phyloP scores from a whole-genome alignment of 1,284 basidiomycete species.

The Malassezia caprae region DNA sequence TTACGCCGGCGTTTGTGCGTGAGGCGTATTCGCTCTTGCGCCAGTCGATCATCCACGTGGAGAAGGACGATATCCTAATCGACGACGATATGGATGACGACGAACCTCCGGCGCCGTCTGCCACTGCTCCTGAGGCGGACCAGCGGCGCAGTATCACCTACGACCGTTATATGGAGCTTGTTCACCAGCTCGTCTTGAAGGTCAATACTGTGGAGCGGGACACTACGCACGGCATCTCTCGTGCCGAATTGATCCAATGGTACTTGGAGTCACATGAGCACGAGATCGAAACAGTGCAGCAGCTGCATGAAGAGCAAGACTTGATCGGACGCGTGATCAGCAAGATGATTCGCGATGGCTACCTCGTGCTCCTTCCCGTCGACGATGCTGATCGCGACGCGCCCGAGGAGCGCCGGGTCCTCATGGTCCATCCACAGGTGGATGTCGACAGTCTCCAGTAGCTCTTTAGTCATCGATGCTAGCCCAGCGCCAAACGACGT shows the following conservation, averaged over 20 bases:
- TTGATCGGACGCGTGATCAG: conserved; percentile 77
- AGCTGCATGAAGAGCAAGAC: conserved; percentile 83
- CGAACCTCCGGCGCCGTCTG: background rate
- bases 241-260: conserved; percentile 81
- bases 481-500: background rate
- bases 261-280: conserved; percentile 76
- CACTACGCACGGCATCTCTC: conserved; percentile 62
- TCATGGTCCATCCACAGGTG: conserved; percentile 39
- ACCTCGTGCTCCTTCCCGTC: conserved; percentile 39
- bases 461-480: conserved; percentile 1
- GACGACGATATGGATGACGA: conserved; percentile 53
- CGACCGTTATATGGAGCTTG: conserved; percentile 84
- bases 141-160: conserved; percentile 64
- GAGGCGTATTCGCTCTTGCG: conserved; percentile 87
- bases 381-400: conserved; percentile 23
- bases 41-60: conserved; percentile 97
- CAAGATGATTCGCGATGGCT: conserved; percentile 70
- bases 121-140: background rate
- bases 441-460: conserved; percentile 34
- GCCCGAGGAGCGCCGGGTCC: conserved; percentile 15
- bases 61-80: conserved; percentile 96
- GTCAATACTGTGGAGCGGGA: conserved; percentile 67
- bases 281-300: conserved; percentile 71
- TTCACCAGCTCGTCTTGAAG: conserved; percentile 75
- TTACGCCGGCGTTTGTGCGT: conserved; percentile 70